phyloP scores from a whole-genome alignment of 805 yeast genomes.

The Saturnispora quitensis region DNA sequence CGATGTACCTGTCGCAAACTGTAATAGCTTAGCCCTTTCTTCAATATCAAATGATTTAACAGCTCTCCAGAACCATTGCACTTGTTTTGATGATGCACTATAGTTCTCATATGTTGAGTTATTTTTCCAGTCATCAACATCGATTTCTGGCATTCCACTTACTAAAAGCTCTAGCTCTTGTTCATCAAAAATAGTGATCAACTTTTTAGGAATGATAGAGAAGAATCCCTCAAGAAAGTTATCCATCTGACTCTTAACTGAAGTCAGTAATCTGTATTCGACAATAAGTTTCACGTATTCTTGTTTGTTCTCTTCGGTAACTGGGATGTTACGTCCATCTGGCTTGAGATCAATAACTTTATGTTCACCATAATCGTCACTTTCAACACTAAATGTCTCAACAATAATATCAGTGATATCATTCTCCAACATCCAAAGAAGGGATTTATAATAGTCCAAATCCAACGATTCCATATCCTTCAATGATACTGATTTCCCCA shows the following conservation, averaged over 20 bases:
- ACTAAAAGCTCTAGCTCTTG: constrained; percentile 89
- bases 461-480: constrained; percentile 94
- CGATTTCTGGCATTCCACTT: constrained; percentile 93
- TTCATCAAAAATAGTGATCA: constrained; percentile 84
- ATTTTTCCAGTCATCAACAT: constrained; percentile 91
- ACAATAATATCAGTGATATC: constrained; percentile 93
- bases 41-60: constrained; percentile 89
- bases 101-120: constrained; percentile 78
- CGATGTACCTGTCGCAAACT: constrained; percentile 95
- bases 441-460: constrained; percentile 81
- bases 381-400: constrained; percentile 88
- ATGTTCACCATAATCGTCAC: constrained; percentile 89
- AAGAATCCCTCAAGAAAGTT: constrained; percentile 81
- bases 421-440: constrained; percentile 93
- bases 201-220: constrained; percentile 76
- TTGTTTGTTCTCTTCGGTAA: constrained; percentile 82
- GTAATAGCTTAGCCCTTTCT: constrained; percentile 87
- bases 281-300: constrained; percentile 83
- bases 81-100: constrained; percentile 72
- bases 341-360: constrained; percentile 75
- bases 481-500: constrained; percentile 71
- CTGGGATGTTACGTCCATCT: constrained; percentile 73
- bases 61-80: constrained; percentile 97
- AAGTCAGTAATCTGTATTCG: constrained; percentile 73
- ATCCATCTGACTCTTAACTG: constrained; percentile 82